Percentiles rank a stretch among this genome's conserved stretches.
These are phyloP conservation scores for Epichloe festucae DNA, from an alignment of 2,329 filamentous ascomycete genomes.

Conservation along the genomic window DNA sequence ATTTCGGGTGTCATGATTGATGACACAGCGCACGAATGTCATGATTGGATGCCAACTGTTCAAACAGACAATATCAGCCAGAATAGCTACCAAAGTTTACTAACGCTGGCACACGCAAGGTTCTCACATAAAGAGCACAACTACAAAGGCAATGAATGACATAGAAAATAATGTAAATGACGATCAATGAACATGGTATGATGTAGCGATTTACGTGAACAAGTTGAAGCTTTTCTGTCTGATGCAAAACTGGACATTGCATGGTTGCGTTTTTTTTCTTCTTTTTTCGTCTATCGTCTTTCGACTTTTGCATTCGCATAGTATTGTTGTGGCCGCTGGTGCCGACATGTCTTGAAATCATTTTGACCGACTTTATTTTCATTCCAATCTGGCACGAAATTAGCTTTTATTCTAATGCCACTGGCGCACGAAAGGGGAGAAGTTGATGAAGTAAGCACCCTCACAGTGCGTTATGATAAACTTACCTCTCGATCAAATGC, in stretches of 20 bases:
- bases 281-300: not conserved
- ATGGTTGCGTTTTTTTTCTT: not conserved
- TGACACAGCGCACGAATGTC: not conserved
- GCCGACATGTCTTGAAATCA: not conserved
- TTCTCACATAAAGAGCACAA: not conserved
- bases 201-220: not conserved
- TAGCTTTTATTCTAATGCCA: not conserved
- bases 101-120: not conserved
- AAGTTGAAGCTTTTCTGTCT: slow-evolving; percentile 1
- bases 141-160: not conserved
- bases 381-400: not conserved
- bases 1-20: not conserved
- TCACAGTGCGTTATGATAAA: not conserved
- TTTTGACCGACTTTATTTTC: not conserved
- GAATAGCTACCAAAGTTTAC: not conserved
- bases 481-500: slow-evolving; percentile 88
- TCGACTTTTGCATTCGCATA: not conserved
- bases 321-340: not conserved
- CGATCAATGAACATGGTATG: not conserved
- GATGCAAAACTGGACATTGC: not conserved
- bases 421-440: not conserved
- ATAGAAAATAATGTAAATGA: not conserved
- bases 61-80: not conserved
- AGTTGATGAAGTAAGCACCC: not conserved
- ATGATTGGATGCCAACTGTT: not conserved